Evolutionary conservation across 2,329 filamentous ascomycete species (phyloP).

Genomic region (Penicillium sumatraense): DNA sequence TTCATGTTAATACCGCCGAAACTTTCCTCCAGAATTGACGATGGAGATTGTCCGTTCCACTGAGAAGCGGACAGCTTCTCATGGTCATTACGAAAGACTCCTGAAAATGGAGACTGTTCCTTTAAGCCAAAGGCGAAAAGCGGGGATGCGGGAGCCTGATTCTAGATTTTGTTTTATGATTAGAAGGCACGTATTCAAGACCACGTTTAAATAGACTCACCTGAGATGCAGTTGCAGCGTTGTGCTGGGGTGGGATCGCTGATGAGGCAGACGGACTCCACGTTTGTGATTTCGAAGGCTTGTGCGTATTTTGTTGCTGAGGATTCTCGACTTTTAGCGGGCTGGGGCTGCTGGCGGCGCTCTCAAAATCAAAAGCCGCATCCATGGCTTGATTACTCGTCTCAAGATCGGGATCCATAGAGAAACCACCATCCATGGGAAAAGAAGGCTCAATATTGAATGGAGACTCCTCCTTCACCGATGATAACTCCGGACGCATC

Average conservation of each 20-base stretch:
- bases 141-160: conserved; percentile 28
- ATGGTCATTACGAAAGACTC: conserved; percentile 33
- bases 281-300: conserved; percentile 31
- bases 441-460: conserved; percentile 45
- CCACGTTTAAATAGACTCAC: conserved; percentile 28
- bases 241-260: conserved; percentile 13
- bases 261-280: conserved; percentile 31
- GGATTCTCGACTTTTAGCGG: conserved; percentile 39
- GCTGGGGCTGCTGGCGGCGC: conserved; percentile 52
- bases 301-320: conserved; percentile 28
- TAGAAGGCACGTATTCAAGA: conserved; percentile 2
- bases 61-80: conserved; percentile 39
- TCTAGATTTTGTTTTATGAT: conserved; percentile 19
- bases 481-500: conserved; percentile 41
- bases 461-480: conserved; percentile 44
- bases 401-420: conserved; percentile 45
- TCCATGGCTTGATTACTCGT: conserved; percentile 54
- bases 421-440: conserved; percentile 37
- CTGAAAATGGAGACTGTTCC: conserved; percentile 44
- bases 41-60: conserved; percentile 49
- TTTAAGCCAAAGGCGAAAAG: conserved; percentile 42
- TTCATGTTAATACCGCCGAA: conserved; percentile 53
- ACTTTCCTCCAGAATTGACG: conserved; percentile 49
- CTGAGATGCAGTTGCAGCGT: conserved; percentile 26
- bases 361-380: conserved; percentile 54